Base-by-base conservation (phyloP, 768 basidiomycete species). In the Sarcomyxa edulis region DNA sequence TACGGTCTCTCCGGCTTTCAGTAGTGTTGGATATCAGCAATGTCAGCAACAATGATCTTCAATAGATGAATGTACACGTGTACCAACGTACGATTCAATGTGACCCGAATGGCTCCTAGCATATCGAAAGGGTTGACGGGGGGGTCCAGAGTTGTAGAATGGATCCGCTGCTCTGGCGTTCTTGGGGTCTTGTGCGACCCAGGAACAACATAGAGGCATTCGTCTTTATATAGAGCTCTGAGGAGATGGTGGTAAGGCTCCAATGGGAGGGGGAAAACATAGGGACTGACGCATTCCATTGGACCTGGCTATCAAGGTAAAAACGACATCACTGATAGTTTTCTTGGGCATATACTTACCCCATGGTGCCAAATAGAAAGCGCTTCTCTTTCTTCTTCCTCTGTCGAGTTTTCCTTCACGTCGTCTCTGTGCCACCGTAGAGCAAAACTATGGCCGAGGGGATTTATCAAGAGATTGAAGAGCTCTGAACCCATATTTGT, bases 341-440 rank as follows among this genome's bases (percentile, higher is more conserved):
- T 6, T 7, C 32, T 11, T 5, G 29, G 22, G 14, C n/a, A 20
- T 31, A 4, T n/a, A 60, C 72, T 14, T 64, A 84, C 84, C 2
- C 84, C 85, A 49, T 76, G 68, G 35, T 80, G 74, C 72, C 78
- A 82, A 23, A 71, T 58, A 7, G 58, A 55, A 2, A 90, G 70
- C 4, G 77, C 77, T 8, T 59, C 52, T 1, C 52, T 54, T 48
- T 89, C 87, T 45, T 88, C 81, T 9, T 79, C 74, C 12, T 65
- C 54, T 0, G 63, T 70, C 0, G 77, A 82, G 16, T 66, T 61
- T 49, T 78, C 78, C 20, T 57, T 62, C 5, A 90, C 70, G 55
- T 86, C 86, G 45, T 89, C 87, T 2, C 86, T 72, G 54, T 88
- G 87, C 84, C 86, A 88, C 26, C 84, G 66, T 35, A 88, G 62